phyloP scores from a whole-genome alignment of 176 grass and related monocot genomes.

The Bothriochloa decipiens region DNA sequence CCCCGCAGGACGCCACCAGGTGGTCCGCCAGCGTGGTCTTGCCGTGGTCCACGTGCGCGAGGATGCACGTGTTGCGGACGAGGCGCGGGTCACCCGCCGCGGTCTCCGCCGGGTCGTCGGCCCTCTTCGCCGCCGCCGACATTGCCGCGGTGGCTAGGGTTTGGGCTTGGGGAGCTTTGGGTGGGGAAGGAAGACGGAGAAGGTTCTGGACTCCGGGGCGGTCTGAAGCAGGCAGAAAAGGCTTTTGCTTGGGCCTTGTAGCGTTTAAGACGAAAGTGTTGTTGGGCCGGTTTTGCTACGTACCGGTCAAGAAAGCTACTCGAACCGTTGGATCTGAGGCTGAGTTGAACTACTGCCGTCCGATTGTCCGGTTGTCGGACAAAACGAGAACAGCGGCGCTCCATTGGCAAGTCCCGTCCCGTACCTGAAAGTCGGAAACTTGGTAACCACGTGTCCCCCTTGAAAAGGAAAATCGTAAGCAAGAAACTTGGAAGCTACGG shows the following conservation, averaged over 20 bases:
- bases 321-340: constrained; percentile 23
- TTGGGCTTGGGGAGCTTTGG: constrained; percentile 33
- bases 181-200: not conserved
- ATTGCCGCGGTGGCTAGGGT: constrained; percentile 38
- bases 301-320: constrained; percentile 18
- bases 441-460: not conserved
- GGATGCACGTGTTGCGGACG: constrained; percentile 91
- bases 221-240: too few species aligned
- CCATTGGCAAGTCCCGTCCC: too few species aligned
- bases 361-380: not conserved
- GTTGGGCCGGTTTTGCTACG: not conserved
- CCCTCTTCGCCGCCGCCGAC: constrained; percentile 35
- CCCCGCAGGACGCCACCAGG: constrained; percentile 77
- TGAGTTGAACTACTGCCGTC: not conserved
- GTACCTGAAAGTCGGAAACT: too few species aligned
- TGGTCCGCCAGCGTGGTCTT: constrained; percentile 95
- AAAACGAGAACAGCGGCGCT: not conserved
- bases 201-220: too few species aligned
- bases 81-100: constrained; percentile 29
- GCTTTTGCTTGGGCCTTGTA: too few species aligned
- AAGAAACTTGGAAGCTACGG: constrained; percentile 19
- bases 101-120: not conserved
- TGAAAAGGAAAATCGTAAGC: not conserved
- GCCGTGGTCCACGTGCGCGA: constrained; percentile 92
- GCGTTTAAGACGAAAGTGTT: not conserved